Conservation (phyloP, 2,329 filamentous ascomycete genomes). For the Pseudogymnoascus verrucosus region DNA sequence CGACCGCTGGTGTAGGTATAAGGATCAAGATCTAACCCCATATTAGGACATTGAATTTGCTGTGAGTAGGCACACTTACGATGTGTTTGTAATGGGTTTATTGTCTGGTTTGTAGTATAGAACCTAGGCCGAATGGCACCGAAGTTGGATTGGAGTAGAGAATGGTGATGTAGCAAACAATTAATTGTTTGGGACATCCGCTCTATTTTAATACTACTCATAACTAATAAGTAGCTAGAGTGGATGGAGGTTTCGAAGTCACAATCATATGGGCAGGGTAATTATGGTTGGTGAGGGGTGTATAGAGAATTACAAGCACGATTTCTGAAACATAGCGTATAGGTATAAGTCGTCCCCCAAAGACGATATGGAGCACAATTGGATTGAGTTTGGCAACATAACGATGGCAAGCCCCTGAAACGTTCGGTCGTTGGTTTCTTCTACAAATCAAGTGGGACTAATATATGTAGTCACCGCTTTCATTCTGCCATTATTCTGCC, state of each 20-base stretch:
- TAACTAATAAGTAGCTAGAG: background rate
- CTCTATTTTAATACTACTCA: background rate
- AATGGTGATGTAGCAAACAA: background rate
- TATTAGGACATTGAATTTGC: background rate
- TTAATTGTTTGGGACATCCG: background rate
- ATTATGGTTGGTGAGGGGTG: background rate
- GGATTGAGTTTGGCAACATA: too few relatives aligned
- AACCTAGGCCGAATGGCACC: background rate
- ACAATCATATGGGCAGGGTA: background rate
- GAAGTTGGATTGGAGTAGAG: background rate
- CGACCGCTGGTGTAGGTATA: slow-evolving; percentile 29
- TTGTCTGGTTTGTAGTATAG: background rate
- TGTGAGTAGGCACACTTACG: background rate
- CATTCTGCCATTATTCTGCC: too few relatives aligned
- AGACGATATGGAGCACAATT: too few relatives aligned
- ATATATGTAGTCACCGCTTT: too few relatives aligned
- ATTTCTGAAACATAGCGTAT: background rate
- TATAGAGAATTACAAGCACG: background rate
- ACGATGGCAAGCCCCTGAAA: too few relatives aligned
- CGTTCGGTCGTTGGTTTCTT: too few relatives aligned
- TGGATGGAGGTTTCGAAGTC: background rate
- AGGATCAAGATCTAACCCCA: slow-evolving; percentile 19
- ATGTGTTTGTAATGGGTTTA: background rate
- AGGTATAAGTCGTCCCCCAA: too few relatives aligned
- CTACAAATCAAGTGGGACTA: too few relatives aligned